A percentile compares a stretch with the other conserved stretches of the same genome.
These are phyloP conservation scores for Microdochium trichocladiopsis DNA, from an alignment of 2,329 filamentous ascomycete species.

Conservation along the genomic window DNA sequence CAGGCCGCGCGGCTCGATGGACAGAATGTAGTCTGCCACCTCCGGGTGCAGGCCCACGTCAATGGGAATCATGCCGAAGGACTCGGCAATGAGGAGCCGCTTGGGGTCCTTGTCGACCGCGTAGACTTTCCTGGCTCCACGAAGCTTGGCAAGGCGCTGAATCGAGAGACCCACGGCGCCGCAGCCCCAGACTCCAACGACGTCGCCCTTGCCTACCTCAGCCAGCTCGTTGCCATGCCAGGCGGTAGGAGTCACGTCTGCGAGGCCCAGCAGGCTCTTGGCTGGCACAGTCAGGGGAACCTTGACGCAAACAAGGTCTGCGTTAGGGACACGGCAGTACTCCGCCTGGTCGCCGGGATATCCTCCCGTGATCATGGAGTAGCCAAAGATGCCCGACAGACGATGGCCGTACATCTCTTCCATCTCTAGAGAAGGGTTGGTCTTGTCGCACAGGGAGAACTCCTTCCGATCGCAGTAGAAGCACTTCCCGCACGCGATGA, in stretches of 20 bases:
- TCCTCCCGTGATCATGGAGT: slow-evolving; percentile 20
- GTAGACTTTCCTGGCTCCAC: slow-evolving; percentile 21
- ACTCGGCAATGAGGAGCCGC: slow-evolving; percentile 14
- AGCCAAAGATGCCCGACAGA: slow-evolving; percentile 22
- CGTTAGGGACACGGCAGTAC: slow-evolving; percentile 24
- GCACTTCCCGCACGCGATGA: slow-evolving; percentile 21
- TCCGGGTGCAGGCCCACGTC: slow-evolving; percentile 14
- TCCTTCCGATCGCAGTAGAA: slow-evolving; percentile 19
- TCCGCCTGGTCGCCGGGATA: slow-evolving; percentile 27
- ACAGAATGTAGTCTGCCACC: slow-evolving; percentile 19
- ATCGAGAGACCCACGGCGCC: slow-evolving; percentile 21
- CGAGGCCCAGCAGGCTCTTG: slow-evolving; percentile 19
- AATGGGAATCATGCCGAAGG: slow-evolving; percentile 19
- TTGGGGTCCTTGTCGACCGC: slow-evolving; percentile 22
- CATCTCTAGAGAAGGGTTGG: slow-evolving; percentile 19
- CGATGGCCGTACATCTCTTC: slow-evolving; percentile 18
- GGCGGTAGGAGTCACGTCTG: slow-evolving; percentile 21
- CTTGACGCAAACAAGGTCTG: slow-evolving; percentile 20
- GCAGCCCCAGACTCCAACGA: slow-evolving; percentile 23
- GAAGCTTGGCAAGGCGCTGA: slow-evolving; percentile 17
- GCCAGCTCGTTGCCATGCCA: slow-evolving; percentile 20
- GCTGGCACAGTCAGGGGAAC: slow-evolving; percentile 15
- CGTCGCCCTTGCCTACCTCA: slow-evolving; percentile 18
- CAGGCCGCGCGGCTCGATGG: slow-evolving; percentile 14
- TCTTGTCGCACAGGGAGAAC: slow-evolving; percentile 20